phyloP scores from a whole-genome alignment of 1,139 yeast genomes.

The Protomyces pachydermus region DNA sequence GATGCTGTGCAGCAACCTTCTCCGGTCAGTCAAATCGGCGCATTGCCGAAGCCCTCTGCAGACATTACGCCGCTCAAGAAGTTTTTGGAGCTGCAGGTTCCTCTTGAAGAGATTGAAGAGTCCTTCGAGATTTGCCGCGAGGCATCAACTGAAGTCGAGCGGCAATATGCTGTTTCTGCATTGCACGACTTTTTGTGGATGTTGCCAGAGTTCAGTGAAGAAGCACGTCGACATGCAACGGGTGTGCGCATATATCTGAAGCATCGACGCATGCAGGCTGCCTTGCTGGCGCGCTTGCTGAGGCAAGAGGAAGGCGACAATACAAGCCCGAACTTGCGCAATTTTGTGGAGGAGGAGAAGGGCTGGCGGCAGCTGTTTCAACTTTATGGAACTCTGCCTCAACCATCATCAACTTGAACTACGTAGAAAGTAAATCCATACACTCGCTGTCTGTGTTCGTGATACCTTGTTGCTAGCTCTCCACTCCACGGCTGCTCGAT shows the following conservation, averaged over 20 bases:
- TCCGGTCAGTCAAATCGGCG: too few species aligned
- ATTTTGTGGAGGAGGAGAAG: background rate
- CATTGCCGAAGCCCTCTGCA: background rate
- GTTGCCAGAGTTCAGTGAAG: background rate
- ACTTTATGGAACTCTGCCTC: background rate
- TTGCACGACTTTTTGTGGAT: background rate
- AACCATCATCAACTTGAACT: too few species aligned
- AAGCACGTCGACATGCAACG: background rate
- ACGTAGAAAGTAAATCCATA: too few species aligned
- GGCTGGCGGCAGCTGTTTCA: background rate
- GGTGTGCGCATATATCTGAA: background rate
- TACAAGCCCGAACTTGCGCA: background rate
- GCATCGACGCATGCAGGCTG: background rate
- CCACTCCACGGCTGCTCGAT: too few species aligned
- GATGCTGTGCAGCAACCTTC: too few species aligned
- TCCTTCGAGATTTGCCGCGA: background rate
- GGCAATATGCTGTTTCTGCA: background rate
- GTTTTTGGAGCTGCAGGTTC: background rate
- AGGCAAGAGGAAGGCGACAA: background rate
- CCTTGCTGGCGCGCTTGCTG: background rate
- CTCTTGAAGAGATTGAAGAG: background rate
- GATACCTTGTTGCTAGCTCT: too few species aligned
- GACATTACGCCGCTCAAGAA: background rate
- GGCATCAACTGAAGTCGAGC: background rate
- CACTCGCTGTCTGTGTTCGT: too few species aligned